Evolutionary conservation across 495 filamentous ascomycete genomes (phyloP), one percentile per base, ranked within the genome.

Genomic region (Elaphomyces granulatus): DNA sequence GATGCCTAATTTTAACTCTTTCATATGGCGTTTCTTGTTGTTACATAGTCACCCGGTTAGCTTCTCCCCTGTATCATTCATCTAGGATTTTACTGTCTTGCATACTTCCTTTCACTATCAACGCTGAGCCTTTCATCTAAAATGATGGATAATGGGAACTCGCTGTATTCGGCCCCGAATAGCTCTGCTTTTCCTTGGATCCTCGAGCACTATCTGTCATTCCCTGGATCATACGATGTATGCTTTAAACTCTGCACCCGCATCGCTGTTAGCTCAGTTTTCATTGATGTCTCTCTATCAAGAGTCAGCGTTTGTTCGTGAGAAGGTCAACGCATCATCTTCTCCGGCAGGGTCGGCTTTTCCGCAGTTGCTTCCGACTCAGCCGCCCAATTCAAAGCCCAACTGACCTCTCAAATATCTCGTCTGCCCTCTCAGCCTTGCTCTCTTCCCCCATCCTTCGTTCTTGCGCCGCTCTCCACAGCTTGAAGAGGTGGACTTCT

Each of bases 161-260:
- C 12, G 23, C 6, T 12, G 6, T 28, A 28, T 12, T 6, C 6
- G 23, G 45, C 46, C 37, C 56, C 58, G 3, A 58, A 69, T 51
- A 70, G 69, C 34, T 56, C 61, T 32, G 54, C 63, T 8, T 59
- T 68, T 37, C 63, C 60, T 32, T 73, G 71, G 70, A 77, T 84
- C 43, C 67, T 84, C 36, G 80, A 84, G 38, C 80, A 84, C 51
- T 64, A 77, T 40, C 56, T 79, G 32, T 68, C 77, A 23, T 77
- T 81, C 52, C 75, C 78, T 7, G 67, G 64, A 42, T 67, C 65
- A 21, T 82, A 82, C 74, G 41, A 82, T 83, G 68, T 85, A 84
- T 54, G 70, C 68, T 10, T 64, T 85, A 54, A 85, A 85, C 50
- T 78, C 70, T 43, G 64, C 72, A 31, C 65, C 72, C 3, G 54